Conservation (phyloP, 768 basidiomycete genomes). For the Amanita subjunquillea region DNA sequence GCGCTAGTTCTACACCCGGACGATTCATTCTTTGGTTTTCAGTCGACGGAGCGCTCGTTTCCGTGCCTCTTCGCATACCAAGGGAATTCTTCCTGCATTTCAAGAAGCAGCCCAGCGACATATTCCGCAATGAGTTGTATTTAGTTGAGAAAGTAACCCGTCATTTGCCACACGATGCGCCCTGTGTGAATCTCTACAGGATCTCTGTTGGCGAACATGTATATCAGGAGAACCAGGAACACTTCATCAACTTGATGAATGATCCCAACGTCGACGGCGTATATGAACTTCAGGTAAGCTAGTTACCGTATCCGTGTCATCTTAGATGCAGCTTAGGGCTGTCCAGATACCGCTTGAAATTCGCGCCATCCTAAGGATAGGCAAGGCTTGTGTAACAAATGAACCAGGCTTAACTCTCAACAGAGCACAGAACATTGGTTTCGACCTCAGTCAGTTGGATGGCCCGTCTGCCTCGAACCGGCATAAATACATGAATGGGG, state of each 20-base stretch:
- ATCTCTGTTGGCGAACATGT: slow-evolving; percentile 74
- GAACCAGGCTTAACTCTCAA: slow-evolving; percentile 66
- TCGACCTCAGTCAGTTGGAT: slow-evolving; percentile 78
- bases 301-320: not conserved
- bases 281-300: slow-evolving; percentile 79
- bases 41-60: slow-evolving; percentile 67
- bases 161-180: slow-evolving; percentile 70
- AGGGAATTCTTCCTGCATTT: slow-evolving; percentile 92
- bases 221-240: slow-evolving; percentile 77
- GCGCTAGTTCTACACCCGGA: slow-evolving; percentile 64
- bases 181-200: slow-evolving; percentile 74
- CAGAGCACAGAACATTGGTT: slow-evolving; percentile 69
- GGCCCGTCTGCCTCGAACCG: slow-evolving; percentile 44
- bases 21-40: slow-evolving; percentile 86
- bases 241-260: slow-evolving; percentile 88
- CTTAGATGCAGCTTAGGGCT: slow-evolving; percentile 1
- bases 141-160: slow-evolving; percentile 61
- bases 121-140: slow-evolving; percentile 66
- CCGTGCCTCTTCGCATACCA: slow-evolving; percentile 75
- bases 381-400: slow-evolving; percentile 68
- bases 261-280: slow-evolving; percentile 93
- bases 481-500: slow-evolving; percentile 65
- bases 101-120: slow-evolving; percentile 51
- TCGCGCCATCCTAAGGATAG: slow-evolving; percentile 74
- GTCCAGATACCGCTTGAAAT: slow-evolving; percentile 70